A percentile compares a stretch with the other conserved stretches of the same genome.
These are phyloP conservation scores for Stylonectria norvegica DNA, from an alignment of 2,329 filamentous ascomycete species.

Conservation along the genomic window DNA sequence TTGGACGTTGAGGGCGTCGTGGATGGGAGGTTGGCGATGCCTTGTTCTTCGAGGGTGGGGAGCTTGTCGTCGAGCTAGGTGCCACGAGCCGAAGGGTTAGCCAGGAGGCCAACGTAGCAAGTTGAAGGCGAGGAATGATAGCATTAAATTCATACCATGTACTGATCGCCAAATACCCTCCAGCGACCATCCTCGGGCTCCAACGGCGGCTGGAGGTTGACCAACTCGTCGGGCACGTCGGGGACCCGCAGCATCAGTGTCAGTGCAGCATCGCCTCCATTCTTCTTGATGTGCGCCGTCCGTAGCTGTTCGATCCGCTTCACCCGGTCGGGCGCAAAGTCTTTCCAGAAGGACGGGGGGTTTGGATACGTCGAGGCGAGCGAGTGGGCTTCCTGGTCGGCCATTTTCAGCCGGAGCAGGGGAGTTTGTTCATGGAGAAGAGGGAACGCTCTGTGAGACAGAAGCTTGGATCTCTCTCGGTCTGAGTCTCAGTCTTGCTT, in stretches of 20 bases:
- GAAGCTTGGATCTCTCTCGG: too few relatives aligned
- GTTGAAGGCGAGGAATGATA: neutral
- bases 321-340: constrained; percentile 77
- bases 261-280: constrained; percentile 25
- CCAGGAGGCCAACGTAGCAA: neutral
- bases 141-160: constrained; percentile 42
- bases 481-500: too few relatives aligned
- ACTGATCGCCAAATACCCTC: constrained; percentile 67
- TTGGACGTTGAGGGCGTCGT: constrained; percentile 37
- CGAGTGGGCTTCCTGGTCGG: constrained; percentile 47
- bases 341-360: constrained; percentile 85
- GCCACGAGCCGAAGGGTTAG: neutral
- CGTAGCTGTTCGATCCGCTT: constrained; percentile 49
- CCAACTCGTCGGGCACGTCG: constrained; percentile 66
- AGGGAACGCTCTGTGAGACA: too few relatives aligned
- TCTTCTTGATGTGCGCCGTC: constrained; percentile 34
- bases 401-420: constrained; percentile 47
- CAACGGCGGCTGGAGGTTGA: constrained; percentile 75
- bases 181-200: constrained; percentile 70
- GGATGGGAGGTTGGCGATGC: constrained; percentile 62
- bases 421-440: constrained; percentile 13
- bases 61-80: constrained; percentile 57
- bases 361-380: constrained; percentile 72
- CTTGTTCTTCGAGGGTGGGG: constrained; percentile 65
- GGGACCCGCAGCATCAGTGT: constrained; percentile 35